Evolutionary conservation across 78 protist genomes (phyloP), one percentile per base, ranked within the genome.

Genomic region (Cavenderia fasciculata): DNA sequence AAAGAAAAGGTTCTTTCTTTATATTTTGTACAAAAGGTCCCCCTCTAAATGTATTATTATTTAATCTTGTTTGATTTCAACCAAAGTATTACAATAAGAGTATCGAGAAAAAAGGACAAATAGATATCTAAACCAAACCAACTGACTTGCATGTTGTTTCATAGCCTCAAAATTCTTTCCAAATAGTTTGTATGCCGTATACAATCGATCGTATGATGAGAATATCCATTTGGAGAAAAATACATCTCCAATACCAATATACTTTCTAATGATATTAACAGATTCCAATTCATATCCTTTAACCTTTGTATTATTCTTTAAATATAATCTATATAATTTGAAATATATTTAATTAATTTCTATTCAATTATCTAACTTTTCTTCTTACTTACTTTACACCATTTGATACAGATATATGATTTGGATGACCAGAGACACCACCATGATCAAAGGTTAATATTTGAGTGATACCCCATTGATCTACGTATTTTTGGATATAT

Each of bases 341-440:
- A 4, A n/a, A 61, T 4, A 34, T 18, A 34, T n/a, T n/a, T n/a
- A n/a, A n/a, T n/a, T n/a, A n/a, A n/a, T n/a, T n/a, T n/a, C n/a
- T n/a, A n/a, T n/a, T n/a, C n/a, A n/a, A n/a, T n/a, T n/a, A n/a
- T n/a, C 31, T 0, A 18, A 21, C 51, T 2, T 16, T 59, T 31
- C 25, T 10, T 2, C 3, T 4, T 23, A 11, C 93, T 59, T 2
- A 23, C 57, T 34, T 34, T 3, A 46, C 31, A 27, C 74, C 90
- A 36, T 21, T 62, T 54, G 2, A 62, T 40, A 66, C 85, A 5
- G 79, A 79, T 21, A 59, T 68, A 69, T 96, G 97, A 74, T 96
- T 96, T 14, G 97, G 94, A 54, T 96, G 97, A 23, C 94, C 74
- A 0, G 96, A 89, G 5, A 96, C 82, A 25, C 98, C 98, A 23